Conservation (phyloP, 257 asterid genomes). For the Nicotiana benthamiana region DNA sequence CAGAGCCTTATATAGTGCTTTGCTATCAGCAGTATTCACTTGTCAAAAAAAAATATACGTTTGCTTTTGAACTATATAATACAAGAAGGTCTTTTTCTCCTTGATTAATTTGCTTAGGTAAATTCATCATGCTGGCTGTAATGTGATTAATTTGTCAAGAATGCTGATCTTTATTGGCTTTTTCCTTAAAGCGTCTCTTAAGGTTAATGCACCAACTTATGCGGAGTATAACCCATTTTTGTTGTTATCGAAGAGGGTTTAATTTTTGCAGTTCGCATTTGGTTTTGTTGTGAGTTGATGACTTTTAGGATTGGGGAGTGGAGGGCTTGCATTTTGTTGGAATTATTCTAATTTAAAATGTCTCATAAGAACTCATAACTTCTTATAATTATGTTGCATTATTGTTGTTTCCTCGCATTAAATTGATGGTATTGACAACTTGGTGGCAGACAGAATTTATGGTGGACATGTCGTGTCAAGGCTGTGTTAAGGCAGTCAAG, state of each 20-base stretch:
- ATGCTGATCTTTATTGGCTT: not conserved
- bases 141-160: not conserved
- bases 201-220: not conserved
- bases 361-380: not conserved
- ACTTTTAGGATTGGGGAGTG: not conserved
- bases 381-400: not conserved
- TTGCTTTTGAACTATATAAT: not conserved
- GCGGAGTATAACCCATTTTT: not conserved
- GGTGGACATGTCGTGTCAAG: conserved; percentile 94
- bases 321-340: not conserved
- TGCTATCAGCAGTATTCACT: not conserved
- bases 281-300: not conserved
- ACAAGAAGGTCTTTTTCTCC: not conserved
- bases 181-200: not conserved
- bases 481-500: conserved; percentile 79
- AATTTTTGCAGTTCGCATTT: not conserved
- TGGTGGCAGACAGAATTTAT: conserved; percentile 73
- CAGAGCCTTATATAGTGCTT: not conserved
- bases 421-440: not conserved
- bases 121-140: not conserved
- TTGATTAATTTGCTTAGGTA: not conserved
- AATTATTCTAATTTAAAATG: not conserved
- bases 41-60: not conserved
- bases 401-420: not conserved
- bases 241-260: not conserved